phyloP scores from a whole-genome alignment of 305 asterid species.

The Euphrasia arctica region DNA sequence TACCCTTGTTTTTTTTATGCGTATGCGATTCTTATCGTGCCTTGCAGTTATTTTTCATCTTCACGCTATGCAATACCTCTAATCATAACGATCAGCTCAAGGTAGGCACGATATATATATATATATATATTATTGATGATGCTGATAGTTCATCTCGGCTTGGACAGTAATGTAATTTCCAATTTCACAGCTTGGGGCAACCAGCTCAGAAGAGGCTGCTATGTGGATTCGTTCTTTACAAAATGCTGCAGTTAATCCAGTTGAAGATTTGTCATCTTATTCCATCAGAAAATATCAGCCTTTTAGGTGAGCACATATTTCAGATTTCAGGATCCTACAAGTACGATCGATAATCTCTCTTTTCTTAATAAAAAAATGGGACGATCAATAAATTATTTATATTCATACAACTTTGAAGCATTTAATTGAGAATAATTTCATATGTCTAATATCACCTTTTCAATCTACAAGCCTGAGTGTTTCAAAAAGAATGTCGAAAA shows the following conservation, averaged over 20 bases:
- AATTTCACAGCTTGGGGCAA: slow-evolving; percentile 66
- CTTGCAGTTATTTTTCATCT: slow-evolving; percentile 59
- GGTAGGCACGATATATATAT: slow-evolving; percentile 33
- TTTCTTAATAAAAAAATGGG: no score
- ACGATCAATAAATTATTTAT: slow-evolving; percentile 7
- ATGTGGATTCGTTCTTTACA: slow-evolving; percentile 74
- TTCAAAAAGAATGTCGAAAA: slow-evolving; percentile 52
- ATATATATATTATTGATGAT: background rate
- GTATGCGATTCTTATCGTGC: background rate
- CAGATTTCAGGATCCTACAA: slow-evolving; percentile 8
- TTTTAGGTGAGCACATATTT: slow-evolving; percentile 51
- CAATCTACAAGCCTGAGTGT: slow-evolving; percentile 51
- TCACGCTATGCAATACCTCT: slow-evolving; percentile 69
- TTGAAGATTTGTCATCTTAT: slow-evolving; percentile 33
- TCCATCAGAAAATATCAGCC: slow-evolving; percentile 78
- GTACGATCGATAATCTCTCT: background rate
- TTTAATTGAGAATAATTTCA: background rate
- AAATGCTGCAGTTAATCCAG: slow-evolving; percentile 58
- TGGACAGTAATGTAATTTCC: slow-evolving; percentile 20
- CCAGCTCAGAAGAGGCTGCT: slow-evolving; percentile 91
- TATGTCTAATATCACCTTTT: slow-evolving; percentile 15
- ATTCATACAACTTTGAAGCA: background rate
- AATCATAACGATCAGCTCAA: slow-evolving; percentile 77
- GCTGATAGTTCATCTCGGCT: background rate
- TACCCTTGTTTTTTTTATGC: slow-evolving; percentile 4